Base-by-base conservation (phyloP, 495 filamentous ascomycete genomes). In the Neurospora sublineolata region DNA sequence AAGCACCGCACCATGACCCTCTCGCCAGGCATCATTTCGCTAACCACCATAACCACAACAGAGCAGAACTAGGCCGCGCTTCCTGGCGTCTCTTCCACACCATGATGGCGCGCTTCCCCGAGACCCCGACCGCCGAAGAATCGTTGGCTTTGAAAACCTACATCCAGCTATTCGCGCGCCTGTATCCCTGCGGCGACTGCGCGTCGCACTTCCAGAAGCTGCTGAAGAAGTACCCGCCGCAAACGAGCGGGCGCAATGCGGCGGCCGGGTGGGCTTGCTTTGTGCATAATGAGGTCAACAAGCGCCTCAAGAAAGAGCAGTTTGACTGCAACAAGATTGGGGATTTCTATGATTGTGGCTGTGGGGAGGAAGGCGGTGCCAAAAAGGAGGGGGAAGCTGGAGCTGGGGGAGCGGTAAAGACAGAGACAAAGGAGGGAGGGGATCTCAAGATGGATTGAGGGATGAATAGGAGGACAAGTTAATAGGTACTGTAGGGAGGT, bases 131-230 rank as follows among this genome's bases (percentile, higher is more conserved):
- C 0, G 79, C 86, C 69, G 93, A 97, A 74, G 94, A 99, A 77
- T 90, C 91, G 71, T 86, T 91, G 46, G 93, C 96, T 3, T 84
- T 99, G 44, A 88, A 89, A 73, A 91, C 91, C 7, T 98, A 91
- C 81, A 89, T 99, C 74, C 89, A 93, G 78, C 87, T 99, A 3
- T 98, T 98, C 76, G 91, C 93, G 37, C 89, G 95, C 44, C 82
- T 99, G 8, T 99, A 99, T 79, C 96, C 96, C 52, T 96, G 94
- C 78, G 94, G 94, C 81, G 94, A 98, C 83, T 98, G 94, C 82
- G 94, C 94, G 1, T 82, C 87, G 39, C 94, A 98, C 80, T 98
- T 98, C 83, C 93, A 92, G 72, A 84, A 89, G 72, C 86, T 98
- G 72, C 81, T 99, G 10, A 83, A 83, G 40, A 89, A 92, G 72